Percentiles rank a stretch among this genome's conserved stretches.
Conservation (phyloP, 2,329 filamentous ascomycete species). For the Fusarium sp. region DNA sequence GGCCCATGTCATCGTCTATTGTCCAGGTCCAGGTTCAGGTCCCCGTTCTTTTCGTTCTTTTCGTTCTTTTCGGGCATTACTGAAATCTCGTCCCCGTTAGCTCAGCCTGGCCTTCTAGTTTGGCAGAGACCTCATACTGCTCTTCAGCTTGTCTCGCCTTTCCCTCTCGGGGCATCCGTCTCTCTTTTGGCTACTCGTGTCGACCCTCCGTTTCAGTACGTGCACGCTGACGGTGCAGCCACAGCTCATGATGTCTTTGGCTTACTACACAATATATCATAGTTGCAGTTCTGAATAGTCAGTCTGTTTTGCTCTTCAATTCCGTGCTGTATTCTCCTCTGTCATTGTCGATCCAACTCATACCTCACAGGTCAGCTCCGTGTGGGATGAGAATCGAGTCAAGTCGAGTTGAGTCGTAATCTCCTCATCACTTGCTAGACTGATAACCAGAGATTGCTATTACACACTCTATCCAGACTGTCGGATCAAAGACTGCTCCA, state of each 20-base stretch:
- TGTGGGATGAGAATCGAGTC: neutral
- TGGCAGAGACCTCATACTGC: neutral
- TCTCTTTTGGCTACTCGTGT: conserved; percentile 13
- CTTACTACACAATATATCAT: neutral
- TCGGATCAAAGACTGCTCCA: conserved; percentile 34
- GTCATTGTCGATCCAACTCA: neutral
- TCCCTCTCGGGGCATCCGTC: conserved; percentile 13
- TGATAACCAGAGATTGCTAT: conserved; percentile 21
- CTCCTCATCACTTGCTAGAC: neutral
- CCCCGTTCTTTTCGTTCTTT: conserved; percentile 5
- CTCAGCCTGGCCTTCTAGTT: conserved; percentile 15
- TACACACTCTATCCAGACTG: conserved; percentile 33
- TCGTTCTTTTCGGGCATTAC: conserved; percentile 1
- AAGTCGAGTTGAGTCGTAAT: conserved; percentile 2
- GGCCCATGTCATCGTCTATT: conserved; percentile 6
- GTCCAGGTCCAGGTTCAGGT: conserved; percentile 10
- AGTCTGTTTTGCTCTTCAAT: neutral
- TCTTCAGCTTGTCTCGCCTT: conserved; percentile 32
- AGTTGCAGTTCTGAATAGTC: neutral
- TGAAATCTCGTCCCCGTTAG: conserved; percentile 14
- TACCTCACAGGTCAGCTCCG: neutral
- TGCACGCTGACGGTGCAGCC: neutral
- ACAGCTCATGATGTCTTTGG: neutral
- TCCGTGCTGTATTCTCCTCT: neutral
- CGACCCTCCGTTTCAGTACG: neutral